Percentiles rank a stretch among this genome's conserved stretches.
These are phyloP conservation scores for Gypsophila paniculata DNA, from an alignment of 179 eudicot genomes.

Conservation along the genomic window DNA sequence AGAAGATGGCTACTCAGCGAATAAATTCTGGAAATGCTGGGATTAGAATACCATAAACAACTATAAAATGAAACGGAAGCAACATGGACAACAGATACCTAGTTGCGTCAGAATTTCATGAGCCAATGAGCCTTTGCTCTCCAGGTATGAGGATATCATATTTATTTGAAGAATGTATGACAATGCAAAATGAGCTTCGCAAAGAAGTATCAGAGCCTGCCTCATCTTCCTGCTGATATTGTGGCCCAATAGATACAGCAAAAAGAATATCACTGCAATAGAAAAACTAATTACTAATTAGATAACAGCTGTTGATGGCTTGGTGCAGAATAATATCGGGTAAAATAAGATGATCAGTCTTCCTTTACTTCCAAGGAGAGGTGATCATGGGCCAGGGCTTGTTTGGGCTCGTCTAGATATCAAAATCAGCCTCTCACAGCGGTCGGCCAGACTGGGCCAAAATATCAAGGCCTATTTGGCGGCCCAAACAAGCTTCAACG, in stretches of 20 bases:
- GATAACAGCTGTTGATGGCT: no score
- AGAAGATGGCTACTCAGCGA: background rate
- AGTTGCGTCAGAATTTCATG: conserved; percentile 62
- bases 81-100: conserved; percentile 44
- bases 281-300: conserved; percentile 22
- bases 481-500: no score
- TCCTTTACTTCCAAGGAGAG: background rate
- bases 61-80: conserved; percentile 1
- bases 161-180: conserved; percentile 77
- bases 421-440: no score
- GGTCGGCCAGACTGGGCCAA: no score
- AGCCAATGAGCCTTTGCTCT: conserved; percentile 54
- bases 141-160: conserved; percentile 54
- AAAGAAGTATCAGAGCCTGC: conserved; percentile 69
- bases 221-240: conserved; percentile 61
- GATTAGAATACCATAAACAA: conserved; percentile 1
- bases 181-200: conserved; percentile 92
- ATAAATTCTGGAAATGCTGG: background rate
- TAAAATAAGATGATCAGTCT: background rate
- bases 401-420: no score
- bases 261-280: conserved; percentile 91
- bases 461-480: no score
- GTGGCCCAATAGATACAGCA: conserved; percentile 81
- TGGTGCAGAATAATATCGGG: background rate
- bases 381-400: no score